Base-by-base conservation (phyloP, 2,329 filamentous ascomycete species). In the Tolypocladium nubicola region DNA sequence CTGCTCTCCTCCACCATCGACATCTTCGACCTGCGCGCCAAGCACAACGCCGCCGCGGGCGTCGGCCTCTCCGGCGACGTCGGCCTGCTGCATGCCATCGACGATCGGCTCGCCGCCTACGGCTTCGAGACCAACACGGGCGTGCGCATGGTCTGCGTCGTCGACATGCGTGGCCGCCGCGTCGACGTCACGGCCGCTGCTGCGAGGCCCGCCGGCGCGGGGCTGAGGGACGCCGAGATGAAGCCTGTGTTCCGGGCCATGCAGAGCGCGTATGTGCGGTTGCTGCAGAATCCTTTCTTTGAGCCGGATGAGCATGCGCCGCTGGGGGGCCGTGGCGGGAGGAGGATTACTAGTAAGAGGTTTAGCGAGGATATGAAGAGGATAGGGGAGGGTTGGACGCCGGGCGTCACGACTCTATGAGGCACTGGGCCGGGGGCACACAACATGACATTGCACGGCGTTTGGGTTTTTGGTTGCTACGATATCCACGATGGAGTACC, bases 121-220 rank as follows among this genome's bases (percentile, higher is more conserved):
- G 94, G 94, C 66, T 97, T 90, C 84, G 83, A 97, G 73, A 97
- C 94, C 57, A 97, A 96, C 73, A 97, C 94, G 33, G 91, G 91
- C 45, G 85, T 96, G 61, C 92, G 93, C 70, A 86, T 99, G 67
- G 85, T 97, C 39, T 87, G 91, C 61, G 84, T 97, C 4, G 87
- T 97, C 37, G 93, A 99, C 74, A 90, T 96, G 82, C 85, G 91
- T 63, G 92, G 91, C 1, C 78, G 87, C 26, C 75, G 80, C 54
- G 73, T 78, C 56, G 74, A 72, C 54, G 67, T 65, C 11, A 55
- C 56, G 6, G 59, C 59, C 2, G 60, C 60, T 49, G 61, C 57
- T 9, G 53, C 56, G 45, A 54, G 67, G 8, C 64, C 67, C 4
- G 70, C 76, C 21, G 81, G 82, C 16, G 75, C 88, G 21, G 90